Percentiles rank a stretch among this genome's conserved stretches.
Conservation (phyloP, 208 protist species). For the Herpetomonas samuelpessoai region DNA sequence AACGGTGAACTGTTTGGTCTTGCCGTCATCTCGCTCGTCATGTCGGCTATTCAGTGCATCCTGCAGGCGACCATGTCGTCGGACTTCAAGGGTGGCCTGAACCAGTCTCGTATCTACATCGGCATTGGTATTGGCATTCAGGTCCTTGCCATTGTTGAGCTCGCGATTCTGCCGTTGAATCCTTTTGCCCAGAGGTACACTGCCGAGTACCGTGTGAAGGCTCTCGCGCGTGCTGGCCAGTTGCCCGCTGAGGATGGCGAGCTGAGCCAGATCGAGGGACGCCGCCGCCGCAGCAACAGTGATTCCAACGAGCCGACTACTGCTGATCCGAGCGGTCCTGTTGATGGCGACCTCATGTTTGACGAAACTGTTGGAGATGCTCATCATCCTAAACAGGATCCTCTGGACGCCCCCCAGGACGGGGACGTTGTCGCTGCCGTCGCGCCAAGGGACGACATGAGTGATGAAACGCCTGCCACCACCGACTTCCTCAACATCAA, state of each 20-base stretch:
- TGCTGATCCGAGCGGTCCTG: neutral
- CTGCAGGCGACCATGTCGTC: slow-evolving; percentile 64
- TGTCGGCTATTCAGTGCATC: slow-evolving; percentile 69
- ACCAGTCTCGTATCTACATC: slow-evolving; percentile 75
- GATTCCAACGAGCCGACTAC: neutral
- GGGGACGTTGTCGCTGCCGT: slow-evolving; percentile 24
- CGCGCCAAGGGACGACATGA: slow-evolving; percentile 30
- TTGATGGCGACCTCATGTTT: neutral
- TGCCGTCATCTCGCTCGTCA: slow-evolving; percentile 50
- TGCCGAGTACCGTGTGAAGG: slow-evolving; percentile 54
- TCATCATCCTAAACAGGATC: no score
- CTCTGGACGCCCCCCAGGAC: no score
- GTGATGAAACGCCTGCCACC: slow-evolving; percentile 16
- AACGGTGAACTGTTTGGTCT: slow-evolving; percentile 70
- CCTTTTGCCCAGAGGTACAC: slow-evolving; percentile 68
- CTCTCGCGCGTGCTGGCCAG: slow-evolving; percentile 3
- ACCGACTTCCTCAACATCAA: slow-evolving; percentile 31
- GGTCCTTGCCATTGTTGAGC: slow-evolving; percentile 33
- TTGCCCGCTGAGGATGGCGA: neutral
- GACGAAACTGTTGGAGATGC: neutral
- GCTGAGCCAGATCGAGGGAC: no score
- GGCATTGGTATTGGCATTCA: slow-evolving; percentile 60
- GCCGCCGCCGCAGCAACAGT: no score
- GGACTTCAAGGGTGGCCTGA: slow-evolving; percentile 41
- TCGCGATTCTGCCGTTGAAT: slow-evolving; percentile 52